Evolutionary conservation across 805 yeast genomes (phyloP), one percentile per base, ranked within the genome.

Genomic region (Starmerella bombi): DNA sequence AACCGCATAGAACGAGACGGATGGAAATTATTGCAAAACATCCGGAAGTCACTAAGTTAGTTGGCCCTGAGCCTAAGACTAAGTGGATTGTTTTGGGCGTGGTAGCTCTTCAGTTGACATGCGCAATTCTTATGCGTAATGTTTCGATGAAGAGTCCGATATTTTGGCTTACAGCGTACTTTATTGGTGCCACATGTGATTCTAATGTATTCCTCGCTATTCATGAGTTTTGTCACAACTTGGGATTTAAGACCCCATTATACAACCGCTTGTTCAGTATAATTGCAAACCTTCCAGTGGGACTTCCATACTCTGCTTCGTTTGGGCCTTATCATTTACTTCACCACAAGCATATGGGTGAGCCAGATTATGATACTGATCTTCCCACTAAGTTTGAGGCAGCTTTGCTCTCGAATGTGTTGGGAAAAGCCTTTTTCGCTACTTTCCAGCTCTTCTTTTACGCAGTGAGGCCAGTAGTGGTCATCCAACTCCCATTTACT

Each of bases 331-430:
- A 85, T 59, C 96, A 85, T 56, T 83, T 83, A 58, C 64, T 85
- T 28, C 96, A 85, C 56, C 96, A 85, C 62, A 85, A 85, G 59
- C 84, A 80, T 54, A 62, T 81, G 54, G 96, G 96, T 16, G 94
- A 85, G 57, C 80, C 75, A 52, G 66, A 69, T 38, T 74, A 73
- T 51, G 96, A 85, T 61, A 80, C 95, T 0, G 96, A 85, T 58
- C 64, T 85, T 46, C 96, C 96, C 27, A 85, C 95, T 0, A 57
- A 61, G 19, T 67, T 75, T 25, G 96, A 85, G 59, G 91, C 93
- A 0, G 32, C 77, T 1, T 55, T 85, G 5, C 65, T 85, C 27
- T 77, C 85, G 19, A 80, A 75, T 48, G 74, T 84, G 2, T 67
- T 82, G 34, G 95, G 95, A 1, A 85, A 85, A 59, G 81, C 91